Base-by-base conservation (phyloP, 345 rosid species). In the Abelmoschus esculentus region DNA sequence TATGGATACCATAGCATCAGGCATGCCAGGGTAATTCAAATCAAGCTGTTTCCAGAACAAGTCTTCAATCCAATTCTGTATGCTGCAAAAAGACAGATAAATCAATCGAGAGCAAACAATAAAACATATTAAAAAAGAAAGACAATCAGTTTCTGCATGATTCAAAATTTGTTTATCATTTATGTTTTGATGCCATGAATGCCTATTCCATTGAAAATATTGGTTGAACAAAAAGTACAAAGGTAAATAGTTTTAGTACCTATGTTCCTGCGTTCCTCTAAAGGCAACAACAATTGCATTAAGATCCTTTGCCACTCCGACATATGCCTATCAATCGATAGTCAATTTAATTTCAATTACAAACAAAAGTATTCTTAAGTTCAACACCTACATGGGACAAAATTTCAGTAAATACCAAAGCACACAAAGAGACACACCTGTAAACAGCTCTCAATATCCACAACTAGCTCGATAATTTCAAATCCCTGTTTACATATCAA, bases 51-150 rank as follows among this genome's bases (percentile, higher is more conserved):
- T 83, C 97, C 96, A 91, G 74, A 80, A 22, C 57, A 93, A 83
- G 78, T 93, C 98, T 77, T 85, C 86, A 67, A 91, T 72, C 98
- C 98, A 93, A 64, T 93, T 93, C 84, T 91, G 97, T 69, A 93
- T 80, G 89, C 96, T 91, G 88, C 59, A 75, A 62, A 73, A 34
- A 73, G 12, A 42, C 36, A 22, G 26, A 68, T 52, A 11, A 68
- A 47, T 15, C 67, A 69, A 29, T 28, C 19, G 72, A 72, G 61
- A 55, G 15, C 8, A 69, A 40, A 59, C n/a, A 34, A 28, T 7
- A 40, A 0, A 70, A 44, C 7, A 22, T 22, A 22, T 22, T 22
- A 22, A 22, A 22, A 22, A 2, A 22, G 17, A 52, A 11, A 70
- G 26, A 28, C 7, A 7, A 61, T 32, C 4, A 2, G 12, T 29